Evolutionary conservation across 2,329 filamentous ascomycete species (phyloP).

Genomic region (Nigrograna mackinnonii): DNA sequence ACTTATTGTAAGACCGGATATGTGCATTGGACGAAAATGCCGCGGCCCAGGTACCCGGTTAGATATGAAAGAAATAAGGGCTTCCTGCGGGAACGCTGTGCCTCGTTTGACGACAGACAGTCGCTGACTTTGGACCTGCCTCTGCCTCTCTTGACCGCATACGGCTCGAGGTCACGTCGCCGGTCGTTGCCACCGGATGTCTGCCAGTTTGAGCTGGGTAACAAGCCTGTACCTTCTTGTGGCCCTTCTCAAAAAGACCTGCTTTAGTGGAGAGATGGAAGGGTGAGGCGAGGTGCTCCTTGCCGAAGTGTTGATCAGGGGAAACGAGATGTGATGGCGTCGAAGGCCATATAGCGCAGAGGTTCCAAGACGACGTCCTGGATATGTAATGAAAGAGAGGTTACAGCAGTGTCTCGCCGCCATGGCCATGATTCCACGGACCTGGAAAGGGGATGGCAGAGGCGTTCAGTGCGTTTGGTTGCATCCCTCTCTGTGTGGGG

Average conservation of each 20-base stretch:
- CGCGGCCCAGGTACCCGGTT: conserved; percentile 29
- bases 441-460: conserved; percentile 13
- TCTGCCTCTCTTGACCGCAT: no score
- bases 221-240: no score
- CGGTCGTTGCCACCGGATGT: no score
- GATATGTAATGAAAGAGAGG: conserved; percentile 11
- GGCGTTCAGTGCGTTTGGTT: conserved; percentile 4
- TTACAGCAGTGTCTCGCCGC: conserved; percentile 24
- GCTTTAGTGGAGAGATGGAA: background rate
- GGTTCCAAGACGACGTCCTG: conserved; percentile 13
- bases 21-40: conserved; percentile 10
- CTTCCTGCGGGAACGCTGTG: conserved; percentile 17
- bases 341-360: conserved; percentile 14
- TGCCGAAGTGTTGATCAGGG: conserved; percentile 3
- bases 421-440: conserved; percentile 18
- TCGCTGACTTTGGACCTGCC: conserved; percentile 1
- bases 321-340: conserved; percentile 11
- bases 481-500: background rate
- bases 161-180: no score
- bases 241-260: no score
- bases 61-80: conserved; percentile 10
- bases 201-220: no score
- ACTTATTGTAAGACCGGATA: conserved; percentile 11
- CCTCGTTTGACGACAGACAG: conserved; percentile 14
- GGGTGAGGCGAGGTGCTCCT: background rate